phyloP scores from a whole-genome alignment of 2,329 filamentous ascomycete species.

The Ascochyta pisi region DNA sequence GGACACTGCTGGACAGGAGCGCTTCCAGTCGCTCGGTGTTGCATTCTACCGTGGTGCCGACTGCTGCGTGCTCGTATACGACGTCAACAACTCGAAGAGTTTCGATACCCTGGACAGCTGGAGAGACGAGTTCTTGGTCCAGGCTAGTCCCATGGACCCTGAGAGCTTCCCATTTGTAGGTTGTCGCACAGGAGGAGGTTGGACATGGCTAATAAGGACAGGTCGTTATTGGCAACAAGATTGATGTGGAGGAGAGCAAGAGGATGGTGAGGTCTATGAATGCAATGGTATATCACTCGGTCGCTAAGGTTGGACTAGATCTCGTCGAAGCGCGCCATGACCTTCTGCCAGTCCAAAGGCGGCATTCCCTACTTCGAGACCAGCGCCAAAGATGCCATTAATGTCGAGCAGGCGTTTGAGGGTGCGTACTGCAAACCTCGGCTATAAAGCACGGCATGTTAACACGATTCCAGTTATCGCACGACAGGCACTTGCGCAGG shows the following conservation, averaged over 20 bases:
- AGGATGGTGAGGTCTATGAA: constrained; percentile 68
- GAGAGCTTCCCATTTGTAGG: constrained; percentile 95
- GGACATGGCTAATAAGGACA: constrained; percentile 47
- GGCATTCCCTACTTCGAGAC: constrained; percentile 99
- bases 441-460: neutral
- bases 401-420: constrained; percentile 87
- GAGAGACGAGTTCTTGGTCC: constrained; percentile 97
- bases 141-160: constrained; percentile 93
- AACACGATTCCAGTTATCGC: constrained; percentile 75
- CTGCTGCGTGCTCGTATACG: constrained; percentile 97
- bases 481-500: constrained; percentile 91
- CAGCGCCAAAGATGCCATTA: constrained; percentile 97
- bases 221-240: constrained; percentile 98
- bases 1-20: constrained; percentile 97
- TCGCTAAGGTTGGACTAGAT: constrained; percentile 62
- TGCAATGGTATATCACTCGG: neutral
- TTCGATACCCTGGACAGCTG: constrained; percentile 98
- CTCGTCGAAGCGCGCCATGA: constrained; percentile 93
- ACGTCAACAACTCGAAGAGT: constrained; percentile 99
- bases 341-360: constrained; percentile 96
- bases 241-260: constrained; percentile 98
- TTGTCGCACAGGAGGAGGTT: constrained; percentile 18
- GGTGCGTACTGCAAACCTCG: constrained; percentile 49
- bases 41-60: constrained; percentile 98
- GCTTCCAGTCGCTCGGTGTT: constrained; percentile 95